Conservation (phyloP, 176 grass and related monocot genomes). For the Hsuehochloa calcarea region DNA sequence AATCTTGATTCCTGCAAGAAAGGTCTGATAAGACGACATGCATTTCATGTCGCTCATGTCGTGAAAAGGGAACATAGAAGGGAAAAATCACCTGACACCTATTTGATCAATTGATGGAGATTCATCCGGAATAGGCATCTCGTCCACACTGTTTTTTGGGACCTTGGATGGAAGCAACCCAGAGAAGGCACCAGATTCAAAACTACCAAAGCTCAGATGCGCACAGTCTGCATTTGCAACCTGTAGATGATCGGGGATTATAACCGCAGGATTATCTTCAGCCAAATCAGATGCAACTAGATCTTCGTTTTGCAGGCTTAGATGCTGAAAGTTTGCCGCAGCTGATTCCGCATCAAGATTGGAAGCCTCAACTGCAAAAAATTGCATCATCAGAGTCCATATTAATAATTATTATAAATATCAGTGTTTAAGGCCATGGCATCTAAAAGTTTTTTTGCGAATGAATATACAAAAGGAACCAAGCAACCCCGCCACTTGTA, state of each 20-base stretch:
- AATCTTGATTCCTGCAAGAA: conserved; percentile 76
- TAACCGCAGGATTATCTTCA: conserved; percentile 84
- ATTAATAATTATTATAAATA: conserved; percentile 13
- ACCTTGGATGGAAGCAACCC: conserved; percentile 72
- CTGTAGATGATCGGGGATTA: conserved; percentile 89
- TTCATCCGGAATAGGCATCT: conserved; percentile 49
- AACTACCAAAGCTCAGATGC: conserved; percentile 96
- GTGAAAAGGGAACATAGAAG: neutral
- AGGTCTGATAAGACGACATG: conserved; percentile 12
- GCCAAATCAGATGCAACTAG: conserved; percentile 37
- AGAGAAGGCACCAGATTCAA: conserved; percentile 94
- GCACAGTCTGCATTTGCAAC: conserved; percentile 74
- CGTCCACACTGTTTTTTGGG: conserved; percentile 43
- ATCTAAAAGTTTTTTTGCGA: neutral
- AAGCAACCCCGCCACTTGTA: neutral
- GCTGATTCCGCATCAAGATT: conserved; percentile 54
- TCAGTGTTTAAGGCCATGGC: neutral
- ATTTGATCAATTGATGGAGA: conserved; percentile 50
- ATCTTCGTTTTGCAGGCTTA: conserved; percentile 77
- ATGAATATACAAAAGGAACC: neutral
- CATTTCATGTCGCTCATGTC: neutral
- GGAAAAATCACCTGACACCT: conserved; percentile 52
- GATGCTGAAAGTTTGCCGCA: conserved; percentile 56
- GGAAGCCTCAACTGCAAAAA: conserved; percentile 46
- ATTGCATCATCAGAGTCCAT: neutral